A percentile compares a stretch with the other conserved stretches of the same genome.
These are phyloP conservation scores for Hypoxylon trugodes DNA, from an alignment of 495 filamentous ascomycete genomes.

Conservation along the genomic window DNA sequence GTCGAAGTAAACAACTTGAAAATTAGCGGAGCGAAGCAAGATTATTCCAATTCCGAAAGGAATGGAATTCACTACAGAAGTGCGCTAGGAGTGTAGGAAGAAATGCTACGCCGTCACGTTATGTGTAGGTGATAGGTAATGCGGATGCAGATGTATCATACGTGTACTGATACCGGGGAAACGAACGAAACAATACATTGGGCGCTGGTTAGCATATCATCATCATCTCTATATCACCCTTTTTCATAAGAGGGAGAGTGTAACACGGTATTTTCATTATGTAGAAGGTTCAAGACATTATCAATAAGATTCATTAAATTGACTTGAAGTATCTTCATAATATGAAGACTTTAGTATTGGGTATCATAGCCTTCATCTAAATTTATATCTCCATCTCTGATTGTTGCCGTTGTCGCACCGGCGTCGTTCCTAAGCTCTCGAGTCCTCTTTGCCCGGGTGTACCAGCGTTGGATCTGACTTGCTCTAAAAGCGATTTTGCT, in stretches of 20 bases:
- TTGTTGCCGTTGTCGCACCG: constrained; percentile 48
- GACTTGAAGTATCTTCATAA: not conserved
- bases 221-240: constrained; percentile 12
- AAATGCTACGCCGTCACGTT: constrained; percentile 6
- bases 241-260: not conserved
- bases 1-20: constrained; percentile 61
- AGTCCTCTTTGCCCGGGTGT: constrained; percentile 60
- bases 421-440: constrained; percentile 71
- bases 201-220: constrained; percentile 39
- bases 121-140: constrained; percentile 14
- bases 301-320: constrained; percentile 4
- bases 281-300: constrained; percentile 23
- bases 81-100: not conserved
- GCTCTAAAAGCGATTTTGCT: constrained; percentile 41
- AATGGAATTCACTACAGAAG: not conserved
- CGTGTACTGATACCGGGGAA: constrained; percentile 37
- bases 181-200: constrained; percentile 10
- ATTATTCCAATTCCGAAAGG: not conserved
- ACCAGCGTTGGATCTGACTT: constrained; percentile 39
- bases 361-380: constrained; percentile 11
- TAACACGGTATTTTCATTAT: constrained; percentile 34
- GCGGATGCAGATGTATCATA: constrained; percentile 35
- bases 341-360: not conserved
- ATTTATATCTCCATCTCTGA: constrained; percentile 40
- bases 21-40: not conserved